These are phyloP conservation scores for Coemansia sp. DNA, from an alignment of 192 early-diverging fungal species.

Conservation along the genomic window DNA sequence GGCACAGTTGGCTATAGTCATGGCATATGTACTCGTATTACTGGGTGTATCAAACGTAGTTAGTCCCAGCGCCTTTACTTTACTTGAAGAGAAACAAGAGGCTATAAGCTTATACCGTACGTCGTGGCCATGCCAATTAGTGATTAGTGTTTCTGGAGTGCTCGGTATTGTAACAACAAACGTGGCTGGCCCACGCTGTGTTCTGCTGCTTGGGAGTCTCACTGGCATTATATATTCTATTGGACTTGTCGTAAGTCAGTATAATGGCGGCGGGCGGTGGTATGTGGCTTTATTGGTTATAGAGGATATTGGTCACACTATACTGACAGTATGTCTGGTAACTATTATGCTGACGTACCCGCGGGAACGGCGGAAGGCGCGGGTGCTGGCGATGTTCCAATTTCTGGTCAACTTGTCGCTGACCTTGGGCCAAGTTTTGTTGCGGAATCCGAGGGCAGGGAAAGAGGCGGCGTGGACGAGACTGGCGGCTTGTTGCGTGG, in stretches of 20 bases:
- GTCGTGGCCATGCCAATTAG: conserved; percentile 22
- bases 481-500: neutral
- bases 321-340: conserved; percentile 14
- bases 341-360: conserved; percentile 28
- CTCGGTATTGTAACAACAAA: conserved; percentile 17
- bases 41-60: conserved; percentile 8
- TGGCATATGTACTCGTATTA: conserved; percentile 13
- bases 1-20: conserved; percentile 21
- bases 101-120: conserved; percentile 2
- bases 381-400: conserved; percentile 23
- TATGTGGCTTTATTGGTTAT: conserved; percentile 7
- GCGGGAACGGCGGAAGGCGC: conserved; percentile 26
- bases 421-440: conserved; percentile 19
- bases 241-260: neutral
- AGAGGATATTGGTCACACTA: conserved; percentile 12
- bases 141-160: conserved; percentile 1
- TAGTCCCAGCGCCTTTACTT: conserved; percentile 10
- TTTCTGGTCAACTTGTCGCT: conserved; percentile 21
- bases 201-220: conserved; percentile 10
- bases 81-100: neutral
- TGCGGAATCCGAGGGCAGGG: neutral
- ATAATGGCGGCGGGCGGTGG: neutral
- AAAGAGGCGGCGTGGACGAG: conserved; percentile 11
- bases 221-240: neutral
- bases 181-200: conserved; percentile 11